Evolutionary conservation across 2,329 filamentous ascomycete species (phyloP).

Genomic region (Phaeosphaeriaceae sp.): DNA sequence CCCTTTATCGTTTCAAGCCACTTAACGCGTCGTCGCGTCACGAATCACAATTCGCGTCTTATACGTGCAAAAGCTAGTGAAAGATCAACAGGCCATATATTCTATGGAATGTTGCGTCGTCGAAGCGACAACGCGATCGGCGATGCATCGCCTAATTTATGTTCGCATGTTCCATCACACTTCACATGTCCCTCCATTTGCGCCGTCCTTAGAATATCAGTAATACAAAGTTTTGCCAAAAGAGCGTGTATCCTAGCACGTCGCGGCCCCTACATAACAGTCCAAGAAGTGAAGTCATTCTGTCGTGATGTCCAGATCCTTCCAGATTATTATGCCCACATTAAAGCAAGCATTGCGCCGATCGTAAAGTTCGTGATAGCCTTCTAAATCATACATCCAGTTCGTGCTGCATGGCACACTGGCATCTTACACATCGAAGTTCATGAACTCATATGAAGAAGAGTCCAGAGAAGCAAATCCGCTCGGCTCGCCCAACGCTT

Average conservation of each 20-base stretch:
- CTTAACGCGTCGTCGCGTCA: not conserved
- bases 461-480: constrained; percentile 42
- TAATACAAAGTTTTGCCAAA: constrained; percentile 13
- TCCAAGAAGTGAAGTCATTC: constrained; percentile 26
- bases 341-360: constrained; percentile 7
- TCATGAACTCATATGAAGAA: constrained; percentile 42
- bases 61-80: not conserved
- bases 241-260: constrained; percentile 16
- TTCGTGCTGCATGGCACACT: constrained; percentile 6
- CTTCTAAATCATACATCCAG: constrained; percentile 38
- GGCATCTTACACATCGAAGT: constrained; percentile 39
- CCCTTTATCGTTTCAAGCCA: not conserved
- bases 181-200: not conserved
- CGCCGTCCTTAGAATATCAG: constrained; percentile 12
- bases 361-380: constrained; percentile 35
- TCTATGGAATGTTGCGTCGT: not conserved
- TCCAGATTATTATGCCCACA: constrained; percentile 5
- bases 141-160: not conserved
- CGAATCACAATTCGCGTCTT: not conserved
- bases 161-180: constrained; percentile 5
- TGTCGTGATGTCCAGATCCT: constrained; percentile 18
- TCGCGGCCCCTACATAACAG: constrained; percentile 19
- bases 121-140: not conserved
- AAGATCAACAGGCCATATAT: constrained; percentile 1
- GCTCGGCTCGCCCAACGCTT: constrained; percentile 37